Evolutionary conservation across 2,329 filamentous ascomycete species (phyloP).

Genomic region (Ascochyta viciae-villosae): DNA sequence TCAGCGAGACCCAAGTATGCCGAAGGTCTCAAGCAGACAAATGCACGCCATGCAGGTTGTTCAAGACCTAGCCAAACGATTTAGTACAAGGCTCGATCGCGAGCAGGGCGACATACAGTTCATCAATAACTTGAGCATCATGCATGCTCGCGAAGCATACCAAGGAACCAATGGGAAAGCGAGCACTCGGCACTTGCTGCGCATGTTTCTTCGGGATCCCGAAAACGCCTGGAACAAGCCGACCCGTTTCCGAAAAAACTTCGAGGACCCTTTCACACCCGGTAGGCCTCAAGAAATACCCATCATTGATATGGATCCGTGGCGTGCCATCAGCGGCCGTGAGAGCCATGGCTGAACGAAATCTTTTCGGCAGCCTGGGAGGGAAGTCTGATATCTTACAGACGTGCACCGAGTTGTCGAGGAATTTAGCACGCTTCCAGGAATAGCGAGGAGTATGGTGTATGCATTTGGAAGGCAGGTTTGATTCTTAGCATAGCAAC

Average conservation of each 20-base stretch:
- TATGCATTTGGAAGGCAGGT: constrained; percentile 11
- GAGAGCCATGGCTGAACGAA: constrained; percentile 45
- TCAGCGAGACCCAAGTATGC: constrained; percentile 40
- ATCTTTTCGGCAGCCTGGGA: neutral
- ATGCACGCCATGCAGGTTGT: constrained; percentile 39
- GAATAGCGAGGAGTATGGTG: constrained; percentile 6
- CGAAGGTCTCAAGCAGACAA: constrained; percentile 38
- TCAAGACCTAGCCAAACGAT: constrained; percentile 38
- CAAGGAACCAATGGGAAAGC: constrained; percentile 28
- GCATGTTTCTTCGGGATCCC: constrained; percentile 49
- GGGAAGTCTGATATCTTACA: neutral
- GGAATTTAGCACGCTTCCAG: constrained; percentile 10
- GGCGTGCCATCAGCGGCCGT: constrained; percentile 48
- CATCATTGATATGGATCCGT: constrained; percentile 44
- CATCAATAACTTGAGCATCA: constrained; percentile 46
- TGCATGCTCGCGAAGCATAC: constrained; percentile 48
- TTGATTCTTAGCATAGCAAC: constrained; percentile 3
- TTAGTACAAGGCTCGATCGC: constrained; percentile 42
- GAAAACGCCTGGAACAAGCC: constrained; percentile 45
- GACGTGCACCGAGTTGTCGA: neutral
- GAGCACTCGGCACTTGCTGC: constrained; percentile 45
- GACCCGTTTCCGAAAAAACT: constrained; percentile 31
- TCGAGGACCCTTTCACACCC: constrained; percentile 42
- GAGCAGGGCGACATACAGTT: constrained; percentile 47
- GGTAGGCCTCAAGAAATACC: constrained; percentile 43